Base-by-base conservation (phyloP, 2,329 filamentous ascomycete species). In the Shiraia bambusicola region DNA sequence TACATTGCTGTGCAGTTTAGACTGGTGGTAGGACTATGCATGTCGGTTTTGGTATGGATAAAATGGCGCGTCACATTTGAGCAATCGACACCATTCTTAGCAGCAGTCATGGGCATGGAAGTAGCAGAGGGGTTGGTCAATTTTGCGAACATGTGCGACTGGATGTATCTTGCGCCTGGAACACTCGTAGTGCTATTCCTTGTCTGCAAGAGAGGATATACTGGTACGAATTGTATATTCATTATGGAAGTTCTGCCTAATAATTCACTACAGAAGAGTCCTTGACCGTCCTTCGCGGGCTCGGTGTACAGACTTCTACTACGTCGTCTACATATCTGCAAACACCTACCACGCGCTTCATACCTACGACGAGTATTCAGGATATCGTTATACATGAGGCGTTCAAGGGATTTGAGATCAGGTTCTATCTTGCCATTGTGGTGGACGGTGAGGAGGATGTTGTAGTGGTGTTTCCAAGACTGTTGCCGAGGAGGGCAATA, bases 301-400 rank as follows among this genome's bases (percentile, higher is more conserved):
- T 98, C 11, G 93, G 93, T 6, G 85, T 98, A 37, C 93, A 98
- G 73, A 96, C 89, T 2, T 85, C 81, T 6, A 86, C 84, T 1
- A 84, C 82, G 19, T 83, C 84, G 7, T 69, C 77, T 1, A 86
- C 83, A 7, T 89, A 88, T 59, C 75, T 91, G 6, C 76, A 77
- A 27, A 74, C 75, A 7, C 71, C 79, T 2, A 76, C 77, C 1
- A 86, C 82, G n/a, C 74, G 83, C 35, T 88, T 88, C 67, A 97
- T 98, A 45, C 92, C 93, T 0, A 95, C 92, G 0, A 87, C 86
- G 31, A 84, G 88, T 69, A 94, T 98, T 43, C 88, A 88, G 63
- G 93, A 98, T 66, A 85, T 98, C 42, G 82, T 96, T 39, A 87
- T 98, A 36, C 90, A 96, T 66, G 93, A 98, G 74, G 93, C 91